Conservation (phyloP, 129 eudicot species). For the Scalesia atractyloides region DNA sequence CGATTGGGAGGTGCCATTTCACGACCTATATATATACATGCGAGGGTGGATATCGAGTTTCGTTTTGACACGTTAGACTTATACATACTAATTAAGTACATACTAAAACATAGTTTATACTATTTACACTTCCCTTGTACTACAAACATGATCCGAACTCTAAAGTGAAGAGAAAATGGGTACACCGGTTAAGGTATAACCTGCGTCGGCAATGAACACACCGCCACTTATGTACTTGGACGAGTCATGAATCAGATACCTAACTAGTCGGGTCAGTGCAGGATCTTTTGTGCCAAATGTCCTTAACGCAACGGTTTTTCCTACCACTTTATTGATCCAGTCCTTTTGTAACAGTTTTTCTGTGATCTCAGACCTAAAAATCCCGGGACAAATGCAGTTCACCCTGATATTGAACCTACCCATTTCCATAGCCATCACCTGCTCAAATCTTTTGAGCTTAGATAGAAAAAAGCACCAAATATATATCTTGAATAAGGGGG, state of each 20-base stretch:
- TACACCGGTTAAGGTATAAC: conserved; percentile 23
- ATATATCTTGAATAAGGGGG: not conserved
- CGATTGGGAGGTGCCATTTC: no score
- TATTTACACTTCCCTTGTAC: not conserved
- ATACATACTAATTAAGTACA: no score
- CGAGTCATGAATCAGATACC: conserved; percentile 33
- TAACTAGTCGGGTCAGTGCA: conserved; percentile 20
- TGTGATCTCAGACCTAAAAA: conserved; percentile 30
- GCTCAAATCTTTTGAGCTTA: not conserved
- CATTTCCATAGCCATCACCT: conserved; percentile 34
- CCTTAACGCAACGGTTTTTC: conserved; percentile 10
- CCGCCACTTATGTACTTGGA: conserved; percentile 20
- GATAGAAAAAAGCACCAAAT: not conserved
- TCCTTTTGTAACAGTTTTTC: conserved; percentile 12
- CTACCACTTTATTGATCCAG: conserved; percentile 17
- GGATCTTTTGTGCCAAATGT: conserved; percentile 22
- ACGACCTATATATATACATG: no score
- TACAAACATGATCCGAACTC: not conserved
- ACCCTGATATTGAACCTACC: conserved; percentile 18
- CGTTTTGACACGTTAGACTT: no score
- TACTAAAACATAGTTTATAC: no score
- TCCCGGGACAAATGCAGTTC: conserved; percentile 15
- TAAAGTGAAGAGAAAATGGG: conserved; percentile 32
- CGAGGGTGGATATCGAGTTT: no score
- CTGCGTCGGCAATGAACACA: conserved; percentile 22